These are phyloP conservation scores for Pneumocystis jirovecii DNA, from an alignment of 1,139 yeast species.

Conservation along the genomic window DNA sequence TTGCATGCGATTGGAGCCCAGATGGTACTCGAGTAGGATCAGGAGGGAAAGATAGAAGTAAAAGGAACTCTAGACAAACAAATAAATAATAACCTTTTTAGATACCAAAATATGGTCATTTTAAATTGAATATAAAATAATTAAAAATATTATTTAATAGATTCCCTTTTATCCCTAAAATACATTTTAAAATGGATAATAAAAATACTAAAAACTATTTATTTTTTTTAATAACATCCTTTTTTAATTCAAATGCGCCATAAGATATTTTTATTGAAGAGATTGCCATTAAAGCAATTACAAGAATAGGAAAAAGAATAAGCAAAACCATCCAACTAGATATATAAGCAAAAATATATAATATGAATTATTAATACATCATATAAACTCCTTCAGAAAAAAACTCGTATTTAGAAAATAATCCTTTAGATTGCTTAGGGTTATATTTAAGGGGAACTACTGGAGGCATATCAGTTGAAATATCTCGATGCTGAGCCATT, in stretches of 20 bases:
- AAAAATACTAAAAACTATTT: neutral
- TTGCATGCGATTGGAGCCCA: constrained; percentile 94
- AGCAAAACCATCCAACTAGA: neutral
- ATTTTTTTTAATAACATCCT: neutral
- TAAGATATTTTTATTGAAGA: neutral
- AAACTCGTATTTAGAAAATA: neutral
- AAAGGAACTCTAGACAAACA: constrained; percentile 19
- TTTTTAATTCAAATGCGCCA: neutral
- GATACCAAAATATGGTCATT: neutral
- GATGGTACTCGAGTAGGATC: constrained; percentile 89
- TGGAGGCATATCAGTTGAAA: neutral
- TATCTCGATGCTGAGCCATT: neutral
- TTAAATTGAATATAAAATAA: neutral
- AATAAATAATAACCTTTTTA: neutral
- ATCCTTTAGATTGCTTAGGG: neutral
- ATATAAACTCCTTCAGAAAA: neutral
- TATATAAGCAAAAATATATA: neutral
- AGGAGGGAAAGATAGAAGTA: constrained; percentile 93
- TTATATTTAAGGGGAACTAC: neutral
- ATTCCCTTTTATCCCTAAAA: neutral
- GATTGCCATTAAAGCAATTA: neutral
- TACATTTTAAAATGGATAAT: neutral
- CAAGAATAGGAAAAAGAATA: neutral
- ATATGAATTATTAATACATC: neutral
- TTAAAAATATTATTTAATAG: neutral